Conservation (phyloP, 148 eudicot genomes). For the Fallopia convolvulus region DNA sequence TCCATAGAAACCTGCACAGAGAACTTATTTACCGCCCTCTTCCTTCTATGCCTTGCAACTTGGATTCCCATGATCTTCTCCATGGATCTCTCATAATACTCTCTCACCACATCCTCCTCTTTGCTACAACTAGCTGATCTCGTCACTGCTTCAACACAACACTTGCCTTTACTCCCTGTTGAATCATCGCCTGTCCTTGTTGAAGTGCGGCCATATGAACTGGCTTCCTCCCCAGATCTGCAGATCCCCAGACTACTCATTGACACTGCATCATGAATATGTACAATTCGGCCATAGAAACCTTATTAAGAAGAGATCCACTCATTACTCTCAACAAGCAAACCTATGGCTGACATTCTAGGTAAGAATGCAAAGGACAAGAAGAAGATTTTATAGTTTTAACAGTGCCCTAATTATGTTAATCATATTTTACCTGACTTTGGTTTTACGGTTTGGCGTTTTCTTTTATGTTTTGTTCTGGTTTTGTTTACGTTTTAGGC, state of each 20-base stretch:
- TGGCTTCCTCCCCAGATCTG: background rate
- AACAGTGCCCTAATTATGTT: no score
- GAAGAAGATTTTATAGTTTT: no score
- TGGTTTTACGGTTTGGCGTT: no score
- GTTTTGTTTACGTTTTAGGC: no score
- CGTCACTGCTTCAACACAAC: background rate
- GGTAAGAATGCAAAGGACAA: no score
- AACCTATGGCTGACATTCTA: no score
- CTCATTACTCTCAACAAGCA: no score
- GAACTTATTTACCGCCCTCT: background rate
- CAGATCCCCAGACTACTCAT: background rate
- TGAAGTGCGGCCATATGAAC: background rate
- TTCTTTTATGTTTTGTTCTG: no score
- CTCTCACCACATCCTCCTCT: background rate
- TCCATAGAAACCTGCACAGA: background rate
- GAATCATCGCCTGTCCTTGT: background rate
- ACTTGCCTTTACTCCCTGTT: background rate
- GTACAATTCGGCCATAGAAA: no score
- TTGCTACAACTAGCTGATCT: background rate
- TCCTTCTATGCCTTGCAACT: background rate
- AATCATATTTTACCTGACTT: no score
- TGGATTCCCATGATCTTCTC: slow-evolving; percentile 2
- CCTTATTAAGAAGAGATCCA: no score
- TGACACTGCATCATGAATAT: background rate
- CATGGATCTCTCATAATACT: background rate